Base-by-base conservation (phyloP, 805 yeast species). In the Debaryomyces tyrocola region DNA sequence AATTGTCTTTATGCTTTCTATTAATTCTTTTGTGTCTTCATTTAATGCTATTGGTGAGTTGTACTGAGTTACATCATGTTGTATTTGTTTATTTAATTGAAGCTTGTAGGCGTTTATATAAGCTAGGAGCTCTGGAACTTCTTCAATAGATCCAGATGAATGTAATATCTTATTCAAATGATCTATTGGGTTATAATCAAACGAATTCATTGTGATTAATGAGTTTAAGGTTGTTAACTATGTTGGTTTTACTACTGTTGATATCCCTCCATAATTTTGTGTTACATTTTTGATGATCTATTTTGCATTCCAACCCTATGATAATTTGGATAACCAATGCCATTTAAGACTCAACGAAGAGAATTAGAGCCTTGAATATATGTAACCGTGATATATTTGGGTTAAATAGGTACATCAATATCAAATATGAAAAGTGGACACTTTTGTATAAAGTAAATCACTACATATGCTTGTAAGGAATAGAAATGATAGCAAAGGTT, bases 81-180 rank as follows among this genome's bases (percentile, higher is more conserved):
- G 50, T 7, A 87, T 78, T 37, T 77, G 73, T 1, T 54, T 42
- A 40, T 78, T 80, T 18, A 89, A 57, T 31, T 74, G 70, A 3
- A 62, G 42, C 53, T 81, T 83, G 64, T 83, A 82, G 1, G 62
- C 50, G 47, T 76, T 70, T 0, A 84, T 79, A 52, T 79, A 77
- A 21, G 66, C 61, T 17, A 82, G 60, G 31, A 85, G 64, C 11
- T 69, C 64, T 15, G 82, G 82, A 20, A 88, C 63, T 15, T 78
- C 79, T 0, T 66, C 62, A 37, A 86, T 63, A 5, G 79, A 64
- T 1, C 75, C 73, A 2, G 86, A 81, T 6, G 75, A 66, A 4
- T 75, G 64, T 40, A 87, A 75, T 40, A 86, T 59, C 20, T 67
- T 64, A 33, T 71, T 66, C 14, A 87, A 66, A 56, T 83, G 87